Base-by-base conservation (phyloP, 1,139 yeast genomes). In the Geotrichum macrosporum region DNA sequence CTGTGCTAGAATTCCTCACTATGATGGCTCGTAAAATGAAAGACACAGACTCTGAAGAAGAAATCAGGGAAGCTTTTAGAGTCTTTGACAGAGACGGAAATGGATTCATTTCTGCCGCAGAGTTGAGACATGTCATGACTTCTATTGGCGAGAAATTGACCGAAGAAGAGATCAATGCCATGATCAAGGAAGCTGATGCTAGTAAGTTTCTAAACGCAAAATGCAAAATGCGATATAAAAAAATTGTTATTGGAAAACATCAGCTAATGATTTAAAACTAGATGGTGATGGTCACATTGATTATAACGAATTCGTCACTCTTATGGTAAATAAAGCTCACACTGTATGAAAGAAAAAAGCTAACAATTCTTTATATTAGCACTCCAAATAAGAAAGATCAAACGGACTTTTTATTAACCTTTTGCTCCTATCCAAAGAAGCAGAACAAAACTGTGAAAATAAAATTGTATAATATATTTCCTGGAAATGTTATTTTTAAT, bases 271-370 rank as follows among this genome's bases (percentile, higher is more conserved):
- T 92, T 57, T 10, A 40, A 5, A 2, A 15, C 12, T 24, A 46
- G 92, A 89, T 68, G 89, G 94, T 55, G 95, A 92, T 59, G 97
- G 97, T 49, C 95, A 85, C 69, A 92, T 92, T 63, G 94, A 89
- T 68, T 92, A 92, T 67, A 88, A 84, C 64, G 98, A 92, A 70
- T 92, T 92, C 67, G 94, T 94, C 55, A 84, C 83, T 41, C 50
- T 49, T 32, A 48, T 47, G 53, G 49, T 53, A 35, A 38, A 54
- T 47, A 34, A n/a, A n/a, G n/a, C n/a, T n/a, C n/a, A n/a, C n/a
- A n/a, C n/a, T n/a, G n/a, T 16, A 29, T 13, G 16, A 13, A 32
- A 13, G 20, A 15, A 8, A 4, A 19, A 4, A 22, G 16, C 45
- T 31, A 34, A 30, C 42, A 13, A 16, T 3, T 22, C 6, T 31